phyloP scores from a whole-genome alignment of 2,329 filamentous ascomycete species.

The Trichoderma oligosporum region DNA sequence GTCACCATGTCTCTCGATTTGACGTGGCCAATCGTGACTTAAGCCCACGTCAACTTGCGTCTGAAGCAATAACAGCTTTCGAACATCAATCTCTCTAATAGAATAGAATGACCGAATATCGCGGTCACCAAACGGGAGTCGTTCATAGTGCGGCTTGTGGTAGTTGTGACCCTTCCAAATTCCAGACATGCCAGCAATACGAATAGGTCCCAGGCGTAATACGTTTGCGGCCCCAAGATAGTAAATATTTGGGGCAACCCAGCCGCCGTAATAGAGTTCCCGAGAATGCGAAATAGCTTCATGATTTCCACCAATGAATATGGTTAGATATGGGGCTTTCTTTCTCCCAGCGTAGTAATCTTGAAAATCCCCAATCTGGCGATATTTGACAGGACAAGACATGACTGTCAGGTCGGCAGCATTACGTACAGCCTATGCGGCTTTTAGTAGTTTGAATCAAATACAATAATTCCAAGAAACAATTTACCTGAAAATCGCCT shows the following conservation, averaged over 20 bases:
- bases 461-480: not conserved
- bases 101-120: slow-evolving; percentile 86
- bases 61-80: slow-evolving; percentile 79
- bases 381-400: slow-evolving; percentile 85
- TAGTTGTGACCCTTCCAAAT: slow-evolving; percentile 96
- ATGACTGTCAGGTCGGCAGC: slow-evolving; percentile 82
- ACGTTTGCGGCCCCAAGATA: slow-evolving; percentile 94
- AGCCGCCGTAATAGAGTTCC: slow-evolving; percentile 94
- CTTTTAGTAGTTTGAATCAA: slow-evolving; percentile 8
- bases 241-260: slow-evolving; percentile 96
- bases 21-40: slow-evolving; percentile 93
- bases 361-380: slow-evolving; percentile 84
- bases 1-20: slow-evolving; percentile 76
- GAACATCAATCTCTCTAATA: slow-evolving; percentile 81
- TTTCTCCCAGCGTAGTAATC: slow-evolving; percentile 82
- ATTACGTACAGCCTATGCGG: slow-evolving; percentile 73
- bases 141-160: slow-evolving; percentile 75
- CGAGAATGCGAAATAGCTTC: slow-evolving; percentile 87
- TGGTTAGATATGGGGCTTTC: slow-evolving; percentile 78
- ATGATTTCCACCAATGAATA: slow-evolving; percentile 94
- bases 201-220: slow-evolving; percentile 73
- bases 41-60: slow-evolving; percentile 87
- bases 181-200: slow-evolving; percentile 85
- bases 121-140: slow-evolving; percentile 74
- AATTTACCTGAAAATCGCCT: slow-evolving; percentile 80